phyloP scores from a whole-genome alignment of 768 basidiomycete genomes.

The Rhodotorula babjevae region DNA sequence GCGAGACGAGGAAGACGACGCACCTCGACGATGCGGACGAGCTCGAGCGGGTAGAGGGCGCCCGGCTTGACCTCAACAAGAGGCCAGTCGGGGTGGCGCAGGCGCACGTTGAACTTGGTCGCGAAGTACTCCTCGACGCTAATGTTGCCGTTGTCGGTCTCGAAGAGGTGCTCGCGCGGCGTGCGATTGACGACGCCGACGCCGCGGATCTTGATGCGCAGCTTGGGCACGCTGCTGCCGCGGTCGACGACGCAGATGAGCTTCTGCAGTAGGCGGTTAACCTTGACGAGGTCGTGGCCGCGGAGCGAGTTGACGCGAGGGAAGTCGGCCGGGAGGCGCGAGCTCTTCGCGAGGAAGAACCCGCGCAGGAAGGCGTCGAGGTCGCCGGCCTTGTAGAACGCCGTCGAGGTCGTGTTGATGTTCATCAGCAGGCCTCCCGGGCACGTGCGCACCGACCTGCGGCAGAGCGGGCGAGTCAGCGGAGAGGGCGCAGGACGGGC shows the following conservation, averaged over 20 bases:
- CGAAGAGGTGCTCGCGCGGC: slow-evolving; percentile 1
- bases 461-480: not conserved
- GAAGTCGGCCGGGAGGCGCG: not conserved
- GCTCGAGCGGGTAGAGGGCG: slow-evolving; percentile 9
- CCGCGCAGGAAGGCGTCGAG: not conserved
- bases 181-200: not conserved
- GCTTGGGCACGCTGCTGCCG: not conserved
- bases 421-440: not conserved
- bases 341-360: not conserved
- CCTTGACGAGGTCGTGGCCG: not conserved
- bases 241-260: not conserved
- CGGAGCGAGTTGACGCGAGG: too few relatives aligned
- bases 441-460: slow-evolving; percentile 11
- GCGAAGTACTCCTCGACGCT: slow-evolving; percentile 24
- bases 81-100: slow-evolving; percentile 7
- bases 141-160: not conserved
- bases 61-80: slow-evolving; percentile 4
- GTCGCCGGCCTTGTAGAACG: slow-evolving; percentile 6
- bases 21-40: not conserved
- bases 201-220: not conserved
- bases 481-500: not conserved
- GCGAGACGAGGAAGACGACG: too few relatives aligned
- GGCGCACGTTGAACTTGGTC: not conserved
- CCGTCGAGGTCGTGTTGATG: slow-evolving; percentile 20
- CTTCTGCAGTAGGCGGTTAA: slow-evolving; percentile 8